Conservation (phyloP, 306 rosid genomes). For the Trifolium repens region DNA sequence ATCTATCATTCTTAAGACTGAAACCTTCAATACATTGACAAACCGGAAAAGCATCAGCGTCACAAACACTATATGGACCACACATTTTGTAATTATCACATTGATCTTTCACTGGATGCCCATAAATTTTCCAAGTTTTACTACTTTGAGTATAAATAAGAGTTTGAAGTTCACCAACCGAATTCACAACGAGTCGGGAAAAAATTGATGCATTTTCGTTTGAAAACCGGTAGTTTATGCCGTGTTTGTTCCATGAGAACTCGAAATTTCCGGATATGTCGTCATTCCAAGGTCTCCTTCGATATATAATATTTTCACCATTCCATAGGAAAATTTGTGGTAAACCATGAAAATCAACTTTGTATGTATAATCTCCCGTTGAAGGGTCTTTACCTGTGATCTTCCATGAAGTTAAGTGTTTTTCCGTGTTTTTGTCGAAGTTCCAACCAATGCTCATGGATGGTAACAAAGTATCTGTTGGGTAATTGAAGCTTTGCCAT, state of each 20-base stretch:
- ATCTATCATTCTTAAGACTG: slow-evolving; percentile 68
- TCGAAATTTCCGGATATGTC: slow-evolving; percentile 50
- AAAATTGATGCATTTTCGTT: slow-evolving; percentile 19
- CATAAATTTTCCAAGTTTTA: slow-evolving; percentile 50
- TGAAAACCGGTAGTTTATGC: slow-evolving; percentile 55
- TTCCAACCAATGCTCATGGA: slow-evolving; percentile 80
- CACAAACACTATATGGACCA: slow-evolving; percentile 68
- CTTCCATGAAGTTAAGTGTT: slow-evolving; percentile 66
- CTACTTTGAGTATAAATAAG: slow-evolving; percentile 49
- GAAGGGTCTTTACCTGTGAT: slow-evolving; percentile 53
- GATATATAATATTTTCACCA: background rate
- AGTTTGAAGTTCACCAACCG: slow-evolving; percentile 49
- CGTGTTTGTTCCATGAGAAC: slow-evolving; percentile 39
- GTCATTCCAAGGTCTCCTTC: slow-evolving; percentile 90
- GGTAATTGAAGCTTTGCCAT: slow-evolving; percentile 83
- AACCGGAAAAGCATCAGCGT: slow-evolving; percentile 63
- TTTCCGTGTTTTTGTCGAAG: slow-evolving; percentile 42
- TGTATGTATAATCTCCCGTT: slow-evolving; percentile 54
- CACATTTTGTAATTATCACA: slow-evolving; percentile 56
- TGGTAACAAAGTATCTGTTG: slow-evolving; percentile 67
- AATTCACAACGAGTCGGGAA: slow-evolving; percentile 51
- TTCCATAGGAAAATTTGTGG: slow-evolving; percentile 57
- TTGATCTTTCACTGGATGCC: slow-evolving; percentile 81
- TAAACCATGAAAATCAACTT: slow-evolving; percentile 54
- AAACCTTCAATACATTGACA: slow-evolving; percentile 73